Conservation (phyloP, 768 basidiomycete species). For the Psilocybe subaeruginosa region DNA sequence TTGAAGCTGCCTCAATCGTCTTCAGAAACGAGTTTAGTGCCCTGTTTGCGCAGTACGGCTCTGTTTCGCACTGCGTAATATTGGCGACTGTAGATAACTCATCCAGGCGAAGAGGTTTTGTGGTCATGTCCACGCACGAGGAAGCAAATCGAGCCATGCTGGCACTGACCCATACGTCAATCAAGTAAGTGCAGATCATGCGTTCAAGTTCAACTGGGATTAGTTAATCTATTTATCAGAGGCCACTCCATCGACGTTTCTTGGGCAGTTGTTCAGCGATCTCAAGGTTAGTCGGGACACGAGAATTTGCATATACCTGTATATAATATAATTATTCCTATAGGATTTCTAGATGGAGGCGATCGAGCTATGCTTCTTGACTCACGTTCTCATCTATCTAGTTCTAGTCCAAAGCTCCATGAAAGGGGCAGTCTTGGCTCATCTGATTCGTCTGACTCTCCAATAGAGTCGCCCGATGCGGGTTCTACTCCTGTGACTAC, state of each 20-base stretch:
- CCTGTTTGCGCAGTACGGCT: slow-evolving; percentile 67
- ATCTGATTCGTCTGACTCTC: slow-evolving; percentile 27
- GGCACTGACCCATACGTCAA: slow-evolving; percentile 64
- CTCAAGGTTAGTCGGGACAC: slow-evolving; percentile 55
- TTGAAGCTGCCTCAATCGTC: not conserved
- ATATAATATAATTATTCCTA: not conserved
- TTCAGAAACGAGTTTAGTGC: slow-evolving; percentile 57
- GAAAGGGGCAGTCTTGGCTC: slow-evolving; percentile 32
- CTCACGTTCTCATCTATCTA: slow-evolving; percentile 38
- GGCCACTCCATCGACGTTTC: slow-evolving; percentile 81
- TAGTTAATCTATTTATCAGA: slow-evolving; percentile 33
- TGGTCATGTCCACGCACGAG: slow-evolving; percentile 77
- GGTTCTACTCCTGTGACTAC: slow-evolving; percentile 34
- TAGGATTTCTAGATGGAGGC: slow-evolving; percentile 82
- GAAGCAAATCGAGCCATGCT: slow-evolving; percentile 75
- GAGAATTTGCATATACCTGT: not conserved
- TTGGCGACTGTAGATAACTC: slow-evolving; percentile 84
- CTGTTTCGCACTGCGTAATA: slow-evolving; percentile 76
- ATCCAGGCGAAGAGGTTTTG: slow-evolving; percentile 80
- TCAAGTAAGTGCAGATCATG: slow-evolving; percentile 54
- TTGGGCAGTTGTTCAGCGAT: slow-evolving; percentile 88
- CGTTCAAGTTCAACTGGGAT: not conserved
- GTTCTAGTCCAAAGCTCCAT: slow-evolving; percentile 23
- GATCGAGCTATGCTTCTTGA: slow-evolving; percentile 72
- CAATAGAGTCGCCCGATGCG: slow-evolving; percentile 29